A percentile compares a stretch with the other conserved stretches of the same genome.
phyloP scores from a whole-genome alignment of 306 rosid species.

The Senna siamea region DNA sequence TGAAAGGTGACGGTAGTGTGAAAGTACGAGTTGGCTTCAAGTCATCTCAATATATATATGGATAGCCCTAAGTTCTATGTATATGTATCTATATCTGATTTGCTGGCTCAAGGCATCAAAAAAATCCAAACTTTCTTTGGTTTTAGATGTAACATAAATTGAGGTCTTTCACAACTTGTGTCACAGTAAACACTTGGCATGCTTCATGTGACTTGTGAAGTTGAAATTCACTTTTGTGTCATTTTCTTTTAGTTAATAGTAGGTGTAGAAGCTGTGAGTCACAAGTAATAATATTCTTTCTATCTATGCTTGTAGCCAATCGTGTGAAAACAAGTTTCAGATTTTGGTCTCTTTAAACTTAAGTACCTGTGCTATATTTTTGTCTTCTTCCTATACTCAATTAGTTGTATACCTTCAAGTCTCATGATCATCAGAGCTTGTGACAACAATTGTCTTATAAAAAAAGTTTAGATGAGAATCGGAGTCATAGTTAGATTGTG shows the following conservation, averaged over 20 bases:
- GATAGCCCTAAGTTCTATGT: background rate
- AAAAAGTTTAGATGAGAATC: too few relatives aligned
- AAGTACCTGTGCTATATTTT: background rate
- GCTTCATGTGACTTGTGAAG: conserved; percentile 57
- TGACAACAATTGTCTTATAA: too few relatives aligned
- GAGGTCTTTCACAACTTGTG: conserved; percentile 31
- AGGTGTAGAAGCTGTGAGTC: conserved; percentile 24
- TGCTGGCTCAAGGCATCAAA: conserved; percentile 43
- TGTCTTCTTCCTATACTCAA: background rate
- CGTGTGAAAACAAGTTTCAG: conserved; percentile 13
- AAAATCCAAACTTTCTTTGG: conserved; percentile 27
- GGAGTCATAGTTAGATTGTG: too few relatives aligned
- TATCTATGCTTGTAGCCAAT: conserved; percentile 5
- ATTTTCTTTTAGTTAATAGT: background rate
- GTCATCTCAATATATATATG: conserved; percentile 30
- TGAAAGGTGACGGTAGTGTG: conserved; percentile 50
- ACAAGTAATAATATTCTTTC: conserved; percentile 39
- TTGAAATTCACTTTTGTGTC: conserved; percentile 31
- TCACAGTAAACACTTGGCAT: conserved; percentile 36
- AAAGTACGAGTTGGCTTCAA: conserved; percentile 51
- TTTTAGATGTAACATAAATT: conserved; percentile 34
- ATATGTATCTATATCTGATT: conserved; percentile 37
- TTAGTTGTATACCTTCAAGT: too few relatives aligned
- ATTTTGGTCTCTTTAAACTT: background rate
- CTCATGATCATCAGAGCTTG: too few relatives aligned